phyloP scores from a whole-genome alignment of 2,329 filamentous ascomycete species.

The Epichloe amarillans region DNA sequence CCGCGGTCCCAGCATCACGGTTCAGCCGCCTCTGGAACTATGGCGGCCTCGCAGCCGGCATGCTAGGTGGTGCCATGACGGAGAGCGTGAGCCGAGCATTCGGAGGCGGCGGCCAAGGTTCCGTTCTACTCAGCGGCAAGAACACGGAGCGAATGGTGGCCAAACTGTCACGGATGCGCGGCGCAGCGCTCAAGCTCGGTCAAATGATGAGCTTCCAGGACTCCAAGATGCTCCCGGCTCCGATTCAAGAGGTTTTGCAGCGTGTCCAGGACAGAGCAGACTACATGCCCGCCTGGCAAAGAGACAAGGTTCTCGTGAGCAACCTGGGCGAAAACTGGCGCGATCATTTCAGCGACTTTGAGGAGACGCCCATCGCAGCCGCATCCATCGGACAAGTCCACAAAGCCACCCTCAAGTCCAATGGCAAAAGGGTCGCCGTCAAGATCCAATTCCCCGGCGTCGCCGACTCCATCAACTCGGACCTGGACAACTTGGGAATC shows the following conservation, averaged over 20 bases:
- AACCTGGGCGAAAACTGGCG: slow-evolving; percentile 81
- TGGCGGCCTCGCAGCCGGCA: slow-evolving; percentile 79
- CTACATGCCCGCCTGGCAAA: slow-evolving; percentile 93
- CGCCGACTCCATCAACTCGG: slow-evolving; percentile 88
- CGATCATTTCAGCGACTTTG: slow-evolving; percentile 68
- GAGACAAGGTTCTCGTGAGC: slow-evolving; percentile 64
- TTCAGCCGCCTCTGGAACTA: slow-evolving; percentile 91
- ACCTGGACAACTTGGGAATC: slow-evolving; percentile 84
- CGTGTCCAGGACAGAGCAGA: slow-evolving; percentile 93
- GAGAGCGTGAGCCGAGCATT: slow-evolving; percentile 73
- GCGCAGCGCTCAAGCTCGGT: slow-evolving; percentile 89
- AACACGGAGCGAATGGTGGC: slow-evolving; percentile 91
- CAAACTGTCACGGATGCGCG: slow-evolving; percentile 90
- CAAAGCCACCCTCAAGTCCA: slow-evolving; percentile 64
- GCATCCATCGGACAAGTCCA: slow-evolving; percentile 97
- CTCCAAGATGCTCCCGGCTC: slow-evolving; percentile 78
- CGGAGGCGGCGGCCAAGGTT: slow-evolving; percentile 54
- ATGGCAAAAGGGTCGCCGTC: slow-evolving; percentile 68
- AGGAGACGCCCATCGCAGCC: slow-evolving; percentile 84
- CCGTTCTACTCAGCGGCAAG: slow-evolving; percentile 70
- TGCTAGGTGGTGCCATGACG: slow-evolving; percentile 83
- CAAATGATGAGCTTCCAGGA: slow-evolving; percentile 99
- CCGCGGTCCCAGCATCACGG: slow-evolving; percentile 76
- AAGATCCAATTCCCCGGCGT: slow-evolving; percentile 98
- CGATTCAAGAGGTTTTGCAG: slow-evolving; percentile 81